Evolutionary conservation across 805 yeast species (phyloP).

Genomic region (Blastobotrys parvus): DNA sequence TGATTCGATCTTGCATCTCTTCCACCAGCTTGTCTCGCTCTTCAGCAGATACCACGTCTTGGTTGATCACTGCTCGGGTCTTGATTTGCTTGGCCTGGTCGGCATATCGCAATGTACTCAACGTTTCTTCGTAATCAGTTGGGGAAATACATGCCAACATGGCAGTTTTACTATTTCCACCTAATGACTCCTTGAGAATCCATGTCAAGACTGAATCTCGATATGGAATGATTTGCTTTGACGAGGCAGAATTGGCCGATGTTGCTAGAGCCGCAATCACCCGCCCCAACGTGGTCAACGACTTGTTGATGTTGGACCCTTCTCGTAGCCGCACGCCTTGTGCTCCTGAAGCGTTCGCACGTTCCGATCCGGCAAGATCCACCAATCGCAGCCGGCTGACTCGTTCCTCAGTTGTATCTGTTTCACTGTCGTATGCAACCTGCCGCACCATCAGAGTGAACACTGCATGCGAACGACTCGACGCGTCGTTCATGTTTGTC

Average conservation of each 20-base stretch:
- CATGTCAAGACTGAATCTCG: slow-evolving; percentile 72
- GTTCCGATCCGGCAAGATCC: slow-evolving; percentile 79
- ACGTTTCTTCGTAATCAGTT: slow-evolving; percentile 65
- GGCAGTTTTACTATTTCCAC: slow-evolving; percentile 82
- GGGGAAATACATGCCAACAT: slow-evolving; percentile 86
- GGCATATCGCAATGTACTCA: slow-evolving; percentile 71
- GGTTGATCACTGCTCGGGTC: slow-evolving; percentile 50
- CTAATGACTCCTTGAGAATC: slow-evolving; percentile 63
- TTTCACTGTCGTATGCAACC: slow-evolving; percentile 32
- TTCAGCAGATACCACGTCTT: slow-evolving; percentile 31
- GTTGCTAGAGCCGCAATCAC: slow-evolving; percentile 48
- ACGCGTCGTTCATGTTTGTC: slow-evolving; percentile 61
- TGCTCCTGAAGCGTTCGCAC: slow-evolving; percentile 55
- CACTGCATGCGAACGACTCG: slow-evolving; percentile 78
- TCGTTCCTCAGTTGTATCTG: slow-evolving; percentile 36
- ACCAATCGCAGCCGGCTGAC: slow-evolving; percentile 59
- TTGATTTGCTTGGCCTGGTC: slow-evolving; percentile 63
- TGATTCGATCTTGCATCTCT: slow-evolving; percentile 34
- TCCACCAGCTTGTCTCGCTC: slow-evolving; percentile 32
- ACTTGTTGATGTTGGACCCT: slow-evolving; percentile 70
- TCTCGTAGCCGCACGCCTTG: slow-evolving; percentile 53
- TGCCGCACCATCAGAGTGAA: slow-evolving; percentile 56
- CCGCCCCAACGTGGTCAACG: slow-evolving; percentile 69
- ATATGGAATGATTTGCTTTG: slow-evolving; percentile 44
- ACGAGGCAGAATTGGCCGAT: slow-evolving; percentile 9